Evolutionary conservation across 2,329 filamentous ascomycete genomes (phyloP).

Genomic region (Fusarium tanahbumbuense): DNA sequence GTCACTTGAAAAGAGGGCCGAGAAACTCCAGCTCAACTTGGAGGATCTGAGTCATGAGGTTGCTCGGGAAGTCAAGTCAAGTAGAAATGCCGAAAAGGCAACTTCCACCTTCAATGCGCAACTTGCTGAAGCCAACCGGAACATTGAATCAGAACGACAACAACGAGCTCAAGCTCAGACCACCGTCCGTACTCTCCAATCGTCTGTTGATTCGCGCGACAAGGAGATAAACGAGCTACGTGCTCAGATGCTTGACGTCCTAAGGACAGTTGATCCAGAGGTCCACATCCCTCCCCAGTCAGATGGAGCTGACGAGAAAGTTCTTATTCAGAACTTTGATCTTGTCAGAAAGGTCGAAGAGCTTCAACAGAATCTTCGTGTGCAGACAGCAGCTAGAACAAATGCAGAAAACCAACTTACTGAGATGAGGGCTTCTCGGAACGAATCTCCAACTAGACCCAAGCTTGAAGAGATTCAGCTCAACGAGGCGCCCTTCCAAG

Average conservation of each 20-base stretch:
- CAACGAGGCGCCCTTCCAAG: constrained; percentile 79
- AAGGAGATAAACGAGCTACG: constrained; percentile 84
- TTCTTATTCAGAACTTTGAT: constrained; percentile 80
- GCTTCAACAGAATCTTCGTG: constrained; percentile 86
- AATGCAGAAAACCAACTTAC: constrained; percentile 86
- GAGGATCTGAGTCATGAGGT: constrained; percentile 96
- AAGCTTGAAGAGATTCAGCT: constrained; percentile 88
- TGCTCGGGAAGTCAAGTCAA: constrained; percentile 87
- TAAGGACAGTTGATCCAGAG: constrained; percentile 88
- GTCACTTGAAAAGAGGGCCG: constrained; percentile 90
- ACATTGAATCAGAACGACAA: constrained; percentile 89
- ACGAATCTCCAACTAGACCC: constrained; percentile 77
- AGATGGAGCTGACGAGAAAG: constrained; percentile 70
- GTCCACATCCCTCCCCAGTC: constrained; percentile 72
- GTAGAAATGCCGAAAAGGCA: constrained; percentile 88
- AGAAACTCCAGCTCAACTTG: constrained; percentile 87
- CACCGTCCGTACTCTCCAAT: constrained; percentile 84
- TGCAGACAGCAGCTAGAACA: constrained; percentile 82
- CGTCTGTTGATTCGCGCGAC: constrained; percentile 81
- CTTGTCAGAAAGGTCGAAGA: constrained; percentile 88
- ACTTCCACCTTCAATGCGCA: constrained; percentile 84
- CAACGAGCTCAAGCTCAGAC: constrained; percentile 85
- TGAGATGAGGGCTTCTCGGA: constrained; percentile 79
- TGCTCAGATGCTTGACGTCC: constrained; percentile 81
- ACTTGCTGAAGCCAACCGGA: constrained; percentile 88